Evolutionary conservation across 164 flowering plant species (phyloP), one percentile per base, ranked within the genome.

Genomic region (Amborella trichopoda): DNA sequence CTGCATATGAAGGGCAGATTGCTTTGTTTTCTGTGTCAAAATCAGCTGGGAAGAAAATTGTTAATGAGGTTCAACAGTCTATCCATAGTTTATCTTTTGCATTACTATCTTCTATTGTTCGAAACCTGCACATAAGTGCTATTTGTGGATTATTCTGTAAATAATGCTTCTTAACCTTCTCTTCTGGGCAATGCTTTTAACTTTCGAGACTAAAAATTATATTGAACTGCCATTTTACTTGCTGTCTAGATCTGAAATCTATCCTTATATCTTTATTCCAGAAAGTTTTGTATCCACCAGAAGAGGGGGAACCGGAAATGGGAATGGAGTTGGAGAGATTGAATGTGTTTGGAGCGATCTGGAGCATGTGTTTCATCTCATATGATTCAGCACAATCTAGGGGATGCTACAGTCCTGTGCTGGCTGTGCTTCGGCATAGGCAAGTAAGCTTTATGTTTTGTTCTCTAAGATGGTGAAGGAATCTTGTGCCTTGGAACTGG

Each of bases 291-390:
- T 80, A 70, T 68, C 89, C 94, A 44, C 56, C 83, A 57, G 88
- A 75, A 58, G 75, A 76, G 62, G 77, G 56, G 21, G 69, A 58
- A 46, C 28, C 61, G 32, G 53, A 25, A 39, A 28, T 48, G 40
- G 33, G 54, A 19, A 51, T 59, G 52, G 77, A 58, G 30, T 14
- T 59, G 23, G 65, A 64, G 21, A 62, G 60, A 46, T 46, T 61
- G 33, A 53, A 48, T 55, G 66, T 80, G 37, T 45, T 50, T 62
- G 99, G 96, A 49, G 77, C 95, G 32, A 91, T 91, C 51, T 91
- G 99, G 99, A 84, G 96, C 71, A 82, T 87, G 86, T 87, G 96
- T 68, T 87, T 87, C 62, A 66, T 87, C 54, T 74, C 95, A 28
- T 67, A 68, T 46, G 73, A 72, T 54, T 28, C 30, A 47, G 61